A percentile compares a stretch with the other conserved stretches of the same genome.
These are phyloP conservation scores for Calendula officinalis DNA, from an alignment of 129 eudicot genomes.

Conservation along the genomic window DNA sequence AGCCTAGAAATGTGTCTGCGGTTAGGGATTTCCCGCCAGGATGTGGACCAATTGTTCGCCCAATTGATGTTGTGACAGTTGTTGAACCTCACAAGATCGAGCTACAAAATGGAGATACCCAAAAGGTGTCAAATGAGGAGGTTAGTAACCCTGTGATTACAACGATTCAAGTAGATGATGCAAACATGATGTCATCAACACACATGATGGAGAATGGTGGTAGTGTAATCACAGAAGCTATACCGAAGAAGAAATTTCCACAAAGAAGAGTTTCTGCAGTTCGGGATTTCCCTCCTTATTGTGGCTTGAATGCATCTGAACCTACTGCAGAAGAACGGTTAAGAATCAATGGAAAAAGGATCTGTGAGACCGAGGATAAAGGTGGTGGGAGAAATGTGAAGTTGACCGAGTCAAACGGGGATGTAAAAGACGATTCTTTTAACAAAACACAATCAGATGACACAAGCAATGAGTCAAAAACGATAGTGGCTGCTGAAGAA, in stretches of 20 bases:
- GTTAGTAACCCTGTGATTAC: neutral
- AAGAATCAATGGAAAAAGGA: conserved; percentile 20
- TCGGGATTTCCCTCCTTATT: conserved; percentile 81
- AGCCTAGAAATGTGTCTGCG: conserved; percentile 59
- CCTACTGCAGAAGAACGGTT: conserved; percentile 38
- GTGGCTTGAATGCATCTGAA: conserved; percentile 50
- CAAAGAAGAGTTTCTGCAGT: conserved; percentile 64
- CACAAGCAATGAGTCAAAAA: neutral
- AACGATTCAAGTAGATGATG: conserved; percentile 3
- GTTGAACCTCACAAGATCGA: neutral
- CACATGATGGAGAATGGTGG: too few relatives aligned
- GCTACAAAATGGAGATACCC: conserved; percentile 11
- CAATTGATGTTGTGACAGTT: neutral
- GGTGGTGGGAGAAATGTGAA: neutral
- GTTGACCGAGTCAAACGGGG: conserved; percentile 8
- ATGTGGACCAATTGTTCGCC: conserved; percentile 49
- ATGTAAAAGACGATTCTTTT: conserved; percentile 2
- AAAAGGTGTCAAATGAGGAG: conserved; percentile 19
- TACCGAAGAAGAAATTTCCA: conserved; percentile 37
- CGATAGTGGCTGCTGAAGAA: too few relatives aligned
- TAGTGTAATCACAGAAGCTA: conserved; percentile 9
- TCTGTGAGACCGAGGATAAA: too few relatives aligned
- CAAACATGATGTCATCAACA: neutral
- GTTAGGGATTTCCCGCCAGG: conserved; percentile 62
- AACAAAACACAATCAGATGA: neutral